Conservation (phyloP, 2,329 filamentous ascomycete genomes). For the Bipolaris gigantea region DNA sequence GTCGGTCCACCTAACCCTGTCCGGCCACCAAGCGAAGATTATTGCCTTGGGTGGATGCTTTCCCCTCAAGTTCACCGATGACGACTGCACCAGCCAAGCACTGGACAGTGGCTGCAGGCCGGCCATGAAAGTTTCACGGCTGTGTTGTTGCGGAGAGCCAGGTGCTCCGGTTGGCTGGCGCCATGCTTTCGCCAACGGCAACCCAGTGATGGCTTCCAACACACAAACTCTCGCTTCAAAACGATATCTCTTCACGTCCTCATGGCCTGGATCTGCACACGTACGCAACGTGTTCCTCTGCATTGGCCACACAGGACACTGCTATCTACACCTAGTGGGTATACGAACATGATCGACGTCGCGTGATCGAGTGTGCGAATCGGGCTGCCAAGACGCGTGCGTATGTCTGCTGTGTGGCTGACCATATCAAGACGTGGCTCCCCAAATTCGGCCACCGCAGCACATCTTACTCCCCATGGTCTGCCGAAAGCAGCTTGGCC, state of each 20-base stretch:
- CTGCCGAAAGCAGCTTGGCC: conserved; percentile 43
- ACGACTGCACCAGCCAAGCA: not conserved
- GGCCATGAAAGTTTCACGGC: not conserved
- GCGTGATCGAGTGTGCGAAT: not conserved
- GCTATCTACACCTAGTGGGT: conserved; percentile 15
- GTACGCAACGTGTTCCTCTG: not conserved
- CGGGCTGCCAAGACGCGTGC: not conserved
- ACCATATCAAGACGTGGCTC: not conserved
- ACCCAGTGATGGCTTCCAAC: conserved; percentile 2
- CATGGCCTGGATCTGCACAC: not conserved
- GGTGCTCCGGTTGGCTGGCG: conserved; percentile 21
- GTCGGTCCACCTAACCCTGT: conserved; percentile 12
- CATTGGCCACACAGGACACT: not conserved
- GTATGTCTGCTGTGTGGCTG: not conserved
- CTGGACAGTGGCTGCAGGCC: not conserved
- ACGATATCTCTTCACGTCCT: not conserved
- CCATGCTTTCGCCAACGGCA: conserved; percentile 1
- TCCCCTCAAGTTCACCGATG: conserved; percentile 10
- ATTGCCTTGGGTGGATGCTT: conserved; percentile 1
- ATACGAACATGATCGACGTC: conserved; percentile 11
- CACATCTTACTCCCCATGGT: conserved; percentile 8
- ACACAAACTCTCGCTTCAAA: conserved; percentile 1
- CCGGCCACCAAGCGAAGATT: conserved; percentile 5
- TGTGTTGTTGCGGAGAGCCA: conserved; percentile 14
- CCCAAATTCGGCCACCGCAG: not conserved